Percentiles rank a stretch among this genome's conserved stretches.
Conservation (phyloP, 441 rosid species). For the Erodium trifolium region DNA sequence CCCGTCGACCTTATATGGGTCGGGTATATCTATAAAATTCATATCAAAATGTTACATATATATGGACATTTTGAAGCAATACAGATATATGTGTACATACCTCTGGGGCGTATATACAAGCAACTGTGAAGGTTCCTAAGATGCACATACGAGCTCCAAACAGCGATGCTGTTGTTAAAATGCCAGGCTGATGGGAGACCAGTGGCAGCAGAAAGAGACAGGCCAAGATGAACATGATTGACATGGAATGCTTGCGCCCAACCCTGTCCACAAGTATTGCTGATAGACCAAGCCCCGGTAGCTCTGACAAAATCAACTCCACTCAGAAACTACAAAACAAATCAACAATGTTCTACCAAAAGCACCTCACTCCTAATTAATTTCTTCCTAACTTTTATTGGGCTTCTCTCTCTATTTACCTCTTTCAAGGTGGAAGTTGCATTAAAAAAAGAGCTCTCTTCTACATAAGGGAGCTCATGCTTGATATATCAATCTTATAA, state of each 20-base stretch:
- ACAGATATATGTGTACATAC: conserved; percentile 22
- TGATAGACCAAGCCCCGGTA: conserved; percentile 69
- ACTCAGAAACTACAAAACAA: no score
- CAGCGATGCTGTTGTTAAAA: conserved; percentile 56
- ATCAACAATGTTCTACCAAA: no score
- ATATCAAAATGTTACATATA: not conserved
- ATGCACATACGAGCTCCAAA: conserved; percentile 81
- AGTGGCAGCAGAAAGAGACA: conserved; percentile 65
- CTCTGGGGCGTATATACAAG: conserved; percentile 86
- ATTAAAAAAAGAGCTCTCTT: no score
- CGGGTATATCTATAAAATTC: not conserved
- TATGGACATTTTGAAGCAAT: not conserved
- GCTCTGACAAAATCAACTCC: conserved; percentile 30
- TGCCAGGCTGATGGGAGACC: conserved; percentile 46
- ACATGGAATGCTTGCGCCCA: conserved; percentile 78
- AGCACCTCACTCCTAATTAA: no score
- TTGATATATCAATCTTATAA: no score
- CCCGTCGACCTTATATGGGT: not conserved
- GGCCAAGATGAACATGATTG: conserved; percentile 56
- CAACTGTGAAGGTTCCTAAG: conserved; percentile 62
- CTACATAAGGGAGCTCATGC: no score
- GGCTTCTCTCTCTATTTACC: no score
- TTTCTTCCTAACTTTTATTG: no score
- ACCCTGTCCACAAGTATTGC: conserved; percentile 63
- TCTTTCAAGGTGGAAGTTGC: no score